A percentile compares a stretch with the other conserved stretches of the same genome.
Evolutionary conservation across 78 protist genomes (phyloP).

Genomic region (Protostelium mycophagum): DNA sequence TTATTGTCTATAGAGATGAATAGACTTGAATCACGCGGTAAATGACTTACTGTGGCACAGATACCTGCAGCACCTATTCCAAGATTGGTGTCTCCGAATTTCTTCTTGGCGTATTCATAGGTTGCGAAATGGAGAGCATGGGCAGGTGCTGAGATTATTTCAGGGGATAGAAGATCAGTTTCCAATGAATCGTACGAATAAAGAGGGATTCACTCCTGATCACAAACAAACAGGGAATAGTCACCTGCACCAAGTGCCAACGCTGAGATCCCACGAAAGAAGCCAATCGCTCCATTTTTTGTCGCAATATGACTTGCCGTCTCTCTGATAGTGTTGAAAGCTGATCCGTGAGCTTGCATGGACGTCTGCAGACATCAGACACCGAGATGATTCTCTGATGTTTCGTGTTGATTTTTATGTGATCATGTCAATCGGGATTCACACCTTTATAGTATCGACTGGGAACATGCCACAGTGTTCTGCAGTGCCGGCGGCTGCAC

Average conservation of each 20-base stretch:
- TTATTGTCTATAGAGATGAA: slow-evolving; percentile 13
- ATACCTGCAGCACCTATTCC: slow-evolving; percentile 56
- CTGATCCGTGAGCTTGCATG: background rate
- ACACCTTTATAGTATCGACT: slow-evolving; percentile 71
- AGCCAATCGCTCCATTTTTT: slow-evolving; percentile 34
- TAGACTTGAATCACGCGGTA: background rate
- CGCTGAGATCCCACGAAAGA: slow-evolving; percentile 56
- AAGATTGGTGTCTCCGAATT: slow-evolving; percentile 18
- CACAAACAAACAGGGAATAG: background rate
- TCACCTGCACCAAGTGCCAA: slow-evolving; percentile 52
- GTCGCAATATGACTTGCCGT: slow-evolving; percentile 33
- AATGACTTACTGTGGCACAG: slow-evolving; percentile 42
- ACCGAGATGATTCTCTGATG: background rate
- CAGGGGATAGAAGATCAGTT: too few relatives aligned
- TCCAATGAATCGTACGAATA: too few relatives aligned
- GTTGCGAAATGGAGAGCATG: slow-evolving; percentile 63
- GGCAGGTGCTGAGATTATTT: slow-evolving; percentile 51
- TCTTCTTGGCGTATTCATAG: slow-evolving; percentile 41
- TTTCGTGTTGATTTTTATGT: background rate
- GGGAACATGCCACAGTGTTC: slow-evolving; percentile 77
- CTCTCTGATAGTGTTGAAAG: background rate
- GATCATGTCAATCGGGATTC: background rate
- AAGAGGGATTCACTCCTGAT: background rate
- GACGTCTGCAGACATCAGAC: background rate
- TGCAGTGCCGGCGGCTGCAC: slow-evolving; percentile 69